These are phyloP conservation scores for Arabis alpina DNA, from an alignment of 345 rosid species.

Conservation along the genomic window DNA sequence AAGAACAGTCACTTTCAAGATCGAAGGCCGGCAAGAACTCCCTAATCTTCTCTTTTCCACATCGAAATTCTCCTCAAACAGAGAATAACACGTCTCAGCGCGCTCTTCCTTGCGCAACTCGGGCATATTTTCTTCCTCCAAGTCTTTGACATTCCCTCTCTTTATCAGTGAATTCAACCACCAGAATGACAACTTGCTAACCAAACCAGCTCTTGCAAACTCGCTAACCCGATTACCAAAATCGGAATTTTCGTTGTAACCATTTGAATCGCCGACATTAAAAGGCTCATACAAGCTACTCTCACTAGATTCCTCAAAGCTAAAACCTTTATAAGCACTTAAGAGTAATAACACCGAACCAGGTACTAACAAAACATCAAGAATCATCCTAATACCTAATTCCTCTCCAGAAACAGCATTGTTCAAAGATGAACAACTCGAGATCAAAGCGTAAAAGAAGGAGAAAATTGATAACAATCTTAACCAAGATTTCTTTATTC, in stretches of 20 bases:
- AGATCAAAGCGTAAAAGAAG: constrained; percentile 53
- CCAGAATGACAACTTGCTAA: constrained; percentile 76
- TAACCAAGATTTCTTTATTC: constrained; percentile 45
- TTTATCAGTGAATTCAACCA: constrained; percentile 84
- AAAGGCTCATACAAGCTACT: constrained; percentile 61
- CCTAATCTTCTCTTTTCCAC: constrained; percentile 54
- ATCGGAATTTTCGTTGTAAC: constrained; percentile 37
- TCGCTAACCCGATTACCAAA: constrained; percentile 44
- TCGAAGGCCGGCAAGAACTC: constrained; percentile 51
- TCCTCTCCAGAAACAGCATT: constrained; percentile 42
- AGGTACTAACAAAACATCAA: constrained; percentile 63
- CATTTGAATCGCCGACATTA: constrained; percentile 23
- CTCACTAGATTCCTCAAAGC: constrained; percentile 43
- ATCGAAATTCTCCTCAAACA: constrained; percentile 58
- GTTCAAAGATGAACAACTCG: constrained; percentile 51
- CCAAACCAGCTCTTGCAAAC: constrained; percentile 69
- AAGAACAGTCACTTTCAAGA: constrained; percentile 57
- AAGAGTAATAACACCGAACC: constrained; percentile 61
- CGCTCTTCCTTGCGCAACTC: constrained; percentile 58
- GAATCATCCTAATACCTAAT: constrained; percentile 36
- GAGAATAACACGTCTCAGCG: constrained; percentile 72
- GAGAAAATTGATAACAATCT: constrained; percentile 56
- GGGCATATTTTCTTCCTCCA: constrained; percentile 76
- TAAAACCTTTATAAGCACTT: constrained; percentile 54
- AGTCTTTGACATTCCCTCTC: constrained; percentile 67